Evolutionary conservation across 768 basidiomycete genomes (phyloP), one percentile per base, ranked within the genome.

Genomic region (Xerocomus brunneocitrinus): DNA sequence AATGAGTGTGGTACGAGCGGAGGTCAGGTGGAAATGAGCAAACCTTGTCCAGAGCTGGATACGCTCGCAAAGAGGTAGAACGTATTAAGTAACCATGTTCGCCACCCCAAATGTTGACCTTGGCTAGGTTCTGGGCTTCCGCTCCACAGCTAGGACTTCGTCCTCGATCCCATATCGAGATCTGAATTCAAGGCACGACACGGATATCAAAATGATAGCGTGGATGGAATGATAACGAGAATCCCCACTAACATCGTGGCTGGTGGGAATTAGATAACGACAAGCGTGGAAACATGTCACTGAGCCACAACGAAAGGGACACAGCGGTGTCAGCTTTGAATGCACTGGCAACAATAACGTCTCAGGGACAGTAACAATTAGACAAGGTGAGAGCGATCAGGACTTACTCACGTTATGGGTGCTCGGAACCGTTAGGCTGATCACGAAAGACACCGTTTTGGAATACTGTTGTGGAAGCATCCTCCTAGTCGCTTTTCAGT

Each of bases 181-280:
- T 87, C 86, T 14, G 79, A 81, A 65, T 85, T 85, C 19, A 83
- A 62, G 49, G 57, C 54, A 50, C 65, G 40, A 54, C 4, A 85
- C 82, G 63, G 82, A 85, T 39, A 72, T 62, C 65, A 78, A 64
- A 48, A 77, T 66, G 61, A 74, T 67, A 51, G 65, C 62, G 55
- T 73, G 71, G 61, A 71, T 68, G 54, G 70, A 71, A 56, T 70
- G 7, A 81, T 71, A 36, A 68, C 71, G 53, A 73, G 77, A 69
- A 82, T 77, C 36, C 76, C 76, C 8, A 77, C 74, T 34, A 66
- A 62, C 49, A 58, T 54, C 50, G 73, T 73, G 50, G 77, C 77
- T 58, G 43, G 46, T 57, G 48, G 46, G 38, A 41, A 49, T 53
- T 27, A 52, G 53, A 64, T 52, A n/a, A 54, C 39, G 30, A 28